Evolutionary conservation across 768 basidiomycete genomes (phyloP), one percentile per base, ranked within the genome.

Genomic region (Ephemerocybe angulata): DNA sequence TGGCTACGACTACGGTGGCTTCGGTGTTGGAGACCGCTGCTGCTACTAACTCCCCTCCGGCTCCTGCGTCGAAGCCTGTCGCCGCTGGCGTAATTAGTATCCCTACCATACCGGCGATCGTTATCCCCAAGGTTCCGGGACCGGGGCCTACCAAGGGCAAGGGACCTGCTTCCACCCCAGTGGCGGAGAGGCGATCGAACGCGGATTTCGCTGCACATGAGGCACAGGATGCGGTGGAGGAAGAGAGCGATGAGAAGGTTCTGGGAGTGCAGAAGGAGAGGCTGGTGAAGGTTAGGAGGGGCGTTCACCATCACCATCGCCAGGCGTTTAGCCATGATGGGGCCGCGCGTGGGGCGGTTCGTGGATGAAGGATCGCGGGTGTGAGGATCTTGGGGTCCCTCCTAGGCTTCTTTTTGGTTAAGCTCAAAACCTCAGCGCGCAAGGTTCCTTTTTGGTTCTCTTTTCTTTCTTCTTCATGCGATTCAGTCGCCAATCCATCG

Each of bases 211-310:
- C 42, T 19, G 19, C 24, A 19, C 13, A 13, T 25, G 42, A 25
- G 22, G 21, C 42, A 13, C 21, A 19, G 42, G 27, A 44, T 44
- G 8, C n/a, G 24, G 19, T 22, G 3, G 42, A 43, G 12, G 42
- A 5, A 22, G 22, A 5, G 17, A 24, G 17, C 42, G 42, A 11
- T 3, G 11, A 43, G 19, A 43, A 19, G 6, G 42, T 19, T 17
- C 21, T 25, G 42, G 22, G 21, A 7, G 42, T n/a, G n/a, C 48
- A 33, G 30, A 50, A 50, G 48, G 48, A 50, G 27, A 50, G 30
- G 48, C 31, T 50, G n/a, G 48, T 50, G 48, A 50, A 50, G 31
- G 48, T 50, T 35, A 50, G 48, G 21, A 50, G 31, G 30, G 48
- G 48, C 25, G 25, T 13, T 17, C 48, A 50, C 17, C 29, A 50